Percentiles rank a stretch among this genome's conserved stretches.
phyloP scores from a whole-genome alignment of 495 filamentous ascomycete species.

The Penicillium roqueforti region DNA sequence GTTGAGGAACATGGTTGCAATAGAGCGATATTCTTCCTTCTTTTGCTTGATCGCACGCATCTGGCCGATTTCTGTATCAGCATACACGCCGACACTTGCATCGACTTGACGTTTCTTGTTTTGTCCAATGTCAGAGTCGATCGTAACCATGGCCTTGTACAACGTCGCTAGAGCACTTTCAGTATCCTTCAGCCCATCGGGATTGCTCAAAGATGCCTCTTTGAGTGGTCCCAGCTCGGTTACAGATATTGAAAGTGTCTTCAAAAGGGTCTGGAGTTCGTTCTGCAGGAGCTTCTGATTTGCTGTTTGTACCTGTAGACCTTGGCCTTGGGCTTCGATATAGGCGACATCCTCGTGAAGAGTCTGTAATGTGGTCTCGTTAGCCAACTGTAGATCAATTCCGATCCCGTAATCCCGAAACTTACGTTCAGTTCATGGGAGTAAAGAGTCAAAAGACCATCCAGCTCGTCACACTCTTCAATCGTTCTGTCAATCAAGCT shows the following conservation, averaged over 20 bases:
- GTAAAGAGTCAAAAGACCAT: constrained; percentile 88
- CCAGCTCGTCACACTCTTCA: constrained; percentile 90
- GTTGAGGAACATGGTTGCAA: constrained; percentile 67
- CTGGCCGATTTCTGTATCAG: constrained; percentile 75
- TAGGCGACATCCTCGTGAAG: constrained; percentile 93
- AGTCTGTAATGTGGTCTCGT: constrained; percentile 50
- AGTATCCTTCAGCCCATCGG: constrained; percentile 66
- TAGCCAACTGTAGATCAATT: background rate
- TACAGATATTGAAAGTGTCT: constrained; percentile 80
- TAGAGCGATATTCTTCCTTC: constrained; percentile 76
- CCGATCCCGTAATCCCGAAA: constrained; percentile 10
- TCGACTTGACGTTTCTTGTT: constrained; percentile 45
- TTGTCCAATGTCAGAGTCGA: constrained; percentile 71
- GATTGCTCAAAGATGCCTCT: constrained; percentile 67
- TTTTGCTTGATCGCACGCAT: constrained; percentile 94
- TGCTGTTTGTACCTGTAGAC: constrained; percentile 91
- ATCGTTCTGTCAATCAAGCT: constrained; percentile 82
- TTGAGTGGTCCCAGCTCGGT: constrained; percentile 68
- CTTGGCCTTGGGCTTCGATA: constrained; percentile 95
- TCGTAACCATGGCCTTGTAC: constrained; percentile 92
- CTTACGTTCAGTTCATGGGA: constrained; percentile 88
- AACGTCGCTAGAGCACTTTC: constrained; percentile 73
- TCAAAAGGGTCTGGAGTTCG: constrained; percentile 75
- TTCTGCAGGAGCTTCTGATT: constrained; percentile 93
- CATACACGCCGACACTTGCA: constrained; percentile 56